phyloP scores from a whole-genome alignment of 768 basidiomycete genomes.

The Royoungia palumana region DNA sequence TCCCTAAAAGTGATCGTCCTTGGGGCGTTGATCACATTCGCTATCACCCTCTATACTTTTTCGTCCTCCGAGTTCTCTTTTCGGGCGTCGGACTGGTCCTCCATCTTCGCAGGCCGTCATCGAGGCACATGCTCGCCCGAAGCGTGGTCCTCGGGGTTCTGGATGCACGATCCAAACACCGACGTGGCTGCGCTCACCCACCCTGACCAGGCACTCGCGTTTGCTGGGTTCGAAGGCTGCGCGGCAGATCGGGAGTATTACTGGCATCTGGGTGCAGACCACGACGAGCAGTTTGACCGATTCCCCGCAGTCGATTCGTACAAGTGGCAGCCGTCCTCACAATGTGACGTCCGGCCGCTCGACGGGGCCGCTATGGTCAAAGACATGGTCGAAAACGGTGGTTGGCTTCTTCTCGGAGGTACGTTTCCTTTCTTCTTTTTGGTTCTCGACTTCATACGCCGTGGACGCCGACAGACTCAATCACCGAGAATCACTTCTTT shows the following conservation, averaged over 20 bases:
- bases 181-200: constrained; percentile 34
- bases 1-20: constrained; percentile 25
- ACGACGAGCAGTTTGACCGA: constrained; percentile 43
- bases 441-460: background rate
- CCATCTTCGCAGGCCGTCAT: constrained; percentile 25
- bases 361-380: constrained; percentile 44
- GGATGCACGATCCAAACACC: constrained; percentile 40
- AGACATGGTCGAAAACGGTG: constrained; percentile 64
- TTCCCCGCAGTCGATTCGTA: constrained; percentile 54
- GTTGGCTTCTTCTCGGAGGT: constrained; percentile 69
- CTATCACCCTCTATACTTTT: constrained; percentile 29
- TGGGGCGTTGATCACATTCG: constrained; percentile 25
- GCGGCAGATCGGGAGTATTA: constrained; percentile 58
- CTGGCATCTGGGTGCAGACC: constrained; percentile 63
- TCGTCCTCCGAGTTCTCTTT: constrained; percentile 21
- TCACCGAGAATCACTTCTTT: constrained; percentile 73
- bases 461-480: constrained; percentile 46
- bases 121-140: constrained; percentile 34
- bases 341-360: constrained; percentile 44
- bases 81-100: constrained; percentile 19
- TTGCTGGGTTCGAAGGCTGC: constrained; percentile 60
- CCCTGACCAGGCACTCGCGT: constrained; percentile 43
- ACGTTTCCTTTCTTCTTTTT: constrained; percentile 17
- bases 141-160: constrained; percentile 36
- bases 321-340: constrained; percentile 48